Evolutionary conservation across 2,329 filamentous ascomycete species (phyloP).

Genomic region (Xylaria sp.): DNA sequence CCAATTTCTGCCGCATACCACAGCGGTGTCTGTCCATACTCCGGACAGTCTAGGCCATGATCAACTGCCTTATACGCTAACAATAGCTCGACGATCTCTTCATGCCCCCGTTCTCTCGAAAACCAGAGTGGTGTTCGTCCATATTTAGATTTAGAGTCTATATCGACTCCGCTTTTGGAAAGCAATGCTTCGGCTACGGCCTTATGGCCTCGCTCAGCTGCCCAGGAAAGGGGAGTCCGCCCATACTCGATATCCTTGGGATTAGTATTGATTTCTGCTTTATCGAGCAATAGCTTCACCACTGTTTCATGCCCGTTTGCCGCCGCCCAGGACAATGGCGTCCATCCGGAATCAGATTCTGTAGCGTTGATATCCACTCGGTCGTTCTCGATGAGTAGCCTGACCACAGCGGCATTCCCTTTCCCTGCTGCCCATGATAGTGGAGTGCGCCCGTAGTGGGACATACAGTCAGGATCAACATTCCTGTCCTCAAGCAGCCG

Average conservation of each 20-base stretch:
- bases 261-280: slow-evolving; percentile 1
- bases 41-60: background rate
- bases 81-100: slow-evolving; percentile 6
- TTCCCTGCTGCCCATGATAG: slow-evolving; percentile 4
- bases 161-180: background rate
- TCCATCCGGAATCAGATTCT: slow-evolving; percentile 3
- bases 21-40: slow-evolving; percentile 14
- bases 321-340: slow-evolving; percentile 12
- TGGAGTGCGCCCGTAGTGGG: slow-evolving; percentile 3
- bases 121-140: slow-evolving; percentile 24
- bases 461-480: slow-evolving; percentile 1
- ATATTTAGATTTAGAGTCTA: slow-evolving; percentile 14
- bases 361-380: background rate
- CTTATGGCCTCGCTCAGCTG: slow-evolving; percentile 6
- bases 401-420: background rate
- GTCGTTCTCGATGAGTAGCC: slow-evolving; percentile 2
- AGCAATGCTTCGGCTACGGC: slow-evolving; percentile 13
- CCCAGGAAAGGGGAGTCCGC: slow-evolving; percentile 8
- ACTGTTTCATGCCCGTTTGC: slow-evolving; percentile 12
- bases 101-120: slow-evolving; percentile 13
- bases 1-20: slow-evolving; percentile 18
- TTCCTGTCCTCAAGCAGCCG: slow-evolving; percentile 3
- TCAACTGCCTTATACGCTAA: slow-evolving; percentile 10
- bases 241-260: slow-evolving; percentile 12
- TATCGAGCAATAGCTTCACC: slow-evolving; percentile 5